Percentiles rank a stretch among this genome's conserved stretches.
These are phyloP conservation scores for Paracorniculantispora psalliotae DNA, from an alignment of 2,329 filamentous ascomycete genomes.

Conservation along the genomic window DNA sequence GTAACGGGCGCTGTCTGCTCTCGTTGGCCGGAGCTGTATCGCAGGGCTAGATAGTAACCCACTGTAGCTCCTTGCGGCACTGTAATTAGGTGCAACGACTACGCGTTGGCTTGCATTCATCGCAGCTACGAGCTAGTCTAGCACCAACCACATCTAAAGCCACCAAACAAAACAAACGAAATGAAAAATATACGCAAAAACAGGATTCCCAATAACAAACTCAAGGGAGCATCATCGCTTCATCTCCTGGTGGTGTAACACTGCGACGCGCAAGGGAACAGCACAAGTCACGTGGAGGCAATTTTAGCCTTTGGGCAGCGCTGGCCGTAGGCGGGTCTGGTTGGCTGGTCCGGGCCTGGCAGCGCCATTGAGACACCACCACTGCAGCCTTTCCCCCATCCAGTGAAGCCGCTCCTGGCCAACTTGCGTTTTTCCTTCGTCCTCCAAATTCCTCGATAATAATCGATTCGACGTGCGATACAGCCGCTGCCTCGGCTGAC, in stretches of 20 bases:
- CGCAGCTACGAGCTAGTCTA: background rate
- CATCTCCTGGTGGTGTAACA: background rate
- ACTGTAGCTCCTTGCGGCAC: background rate
- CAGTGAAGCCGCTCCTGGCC: constrained; percentile 18
- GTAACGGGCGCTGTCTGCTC: too few relatives aligned
- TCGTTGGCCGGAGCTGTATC: background rate
- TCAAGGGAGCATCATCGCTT: background rate
- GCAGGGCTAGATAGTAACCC: too few relatives aligned
- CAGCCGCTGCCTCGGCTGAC: constrained; percentile 23
- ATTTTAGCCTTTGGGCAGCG: constrained; percentile 23
- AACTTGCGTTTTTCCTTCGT: constrained; percentile 3
- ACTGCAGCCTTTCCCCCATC: constrained; percentile 26
- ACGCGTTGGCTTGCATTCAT: background rate
- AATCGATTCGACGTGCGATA: constrained; percentile 16
- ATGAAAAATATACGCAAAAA: background rate
- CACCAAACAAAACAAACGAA: background rate
- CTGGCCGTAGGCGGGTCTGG: constrained; percentile 1
- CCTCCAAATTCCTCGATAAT: constrained; percentile 19
- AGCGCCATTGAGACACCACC: constrained; percentile 32
- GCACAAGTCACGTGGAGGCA: constrained; percentile 28
- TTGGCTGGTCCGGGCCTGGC: constrained; percentile 21
- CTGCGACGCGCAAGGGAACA: background rate
- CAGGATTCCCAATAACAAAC: background rate
- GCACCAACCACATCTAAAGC: background rate
- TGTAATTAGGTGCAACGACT: background rate